A percentile compares a stretch with the other conserved stretches of the same genome.
Conservation (phyloP, 768 basidiomycete genomes). For the Hygrocybe punicea region DNA sequence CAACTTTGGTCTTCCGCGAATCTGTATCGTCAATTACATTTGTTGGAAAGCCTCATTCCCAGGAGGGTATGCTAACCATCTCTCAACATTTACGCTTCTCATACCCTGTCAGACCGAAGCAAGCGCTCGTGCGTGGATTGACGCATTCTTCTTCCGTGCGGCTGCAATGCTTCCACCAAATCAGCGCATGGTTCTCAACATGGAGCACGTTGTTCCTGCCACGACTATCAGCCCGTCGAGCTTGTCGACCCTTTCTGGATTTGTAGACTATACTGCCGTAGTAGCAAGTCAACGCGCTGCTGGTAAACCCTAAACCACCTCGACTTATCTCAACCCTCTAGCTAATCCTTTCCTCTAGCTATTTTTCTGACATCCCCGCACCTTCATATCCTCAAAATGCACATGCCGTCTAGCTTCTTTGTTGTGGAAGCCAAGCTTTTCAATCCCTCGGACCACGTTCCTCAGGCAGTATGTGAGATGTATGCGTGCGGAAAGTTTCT, state of each 20-base stretch:
- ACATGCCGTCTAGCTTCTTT: conserved; percentile 12
- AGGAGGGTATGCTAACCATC: conserved; percentile 1
- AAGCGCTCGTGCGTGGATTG: conserved; percentile 1
- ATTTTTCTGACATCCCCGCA: conserved; percentile 8
- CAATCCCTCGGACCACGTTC: conserved; percentile 12
- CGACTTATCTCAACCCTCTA: conserved; percentile 1
- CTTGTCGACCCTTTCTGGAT: conserved; percentile 7
- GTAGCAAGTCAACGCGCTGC: conserved; percentile 4
- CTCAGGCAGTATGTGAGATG: conserved; percentile 17
- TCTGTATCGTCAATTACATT: conserved; percentile 3
- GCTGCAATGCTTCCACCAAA: conserved; percentile 8
- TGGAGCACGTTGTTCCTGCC: conserved; percentile 10
- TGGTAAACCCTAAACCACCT: conserved; percentile 6
- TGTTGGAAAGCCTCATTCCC: conserved; percentile 6
- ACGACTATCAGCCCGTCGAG: conserved; percentile 10
- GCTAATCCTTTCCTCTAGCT: conserved; percentile 6
- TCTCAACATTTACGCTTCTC: neutral
- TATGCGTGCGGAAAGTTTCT: conserved; percentile 19
- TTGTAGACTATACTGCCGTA: conserved; percentile 4
- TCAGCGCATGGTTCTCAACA: conserved; percentile 10
- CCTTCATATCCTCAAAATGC: conserved; percentile 9
- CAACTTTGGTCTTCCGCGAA: conserved; percentile 6
- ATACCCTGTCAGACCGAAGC: conserved; percentile 5
- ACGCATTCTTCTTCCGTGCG: conserved; percentile 9
- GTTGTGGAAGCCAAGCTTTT: conserved; percentile 10